These are phyloP conservation scores for Boletus speciosus DNA, from an alignment of 768 basidiomycete species.

Conservation along the genomic window DNA sequence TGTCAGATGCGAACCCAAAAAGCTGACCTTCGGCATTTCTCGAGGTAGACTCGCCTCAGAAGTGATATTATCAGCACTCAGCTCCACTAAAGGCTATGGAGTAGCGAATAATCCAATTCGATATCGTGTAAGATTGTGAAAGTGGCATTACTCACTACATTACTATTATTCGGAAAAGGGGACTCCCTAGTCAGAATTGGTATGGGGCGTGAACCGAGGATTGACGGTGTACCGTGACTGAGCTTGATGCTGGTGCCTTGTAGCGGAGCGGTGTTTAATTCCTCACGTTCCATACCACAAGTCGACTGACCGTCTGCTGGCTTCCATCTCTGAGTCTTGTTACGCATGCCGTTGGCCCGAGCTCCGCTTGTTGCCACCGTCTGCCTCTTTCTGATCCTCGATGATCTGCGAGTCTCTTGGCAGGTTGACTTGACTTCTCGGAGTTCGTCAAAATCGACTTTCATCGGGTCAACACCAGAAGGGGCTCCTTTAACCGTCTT, in stretches of 20 bases:
- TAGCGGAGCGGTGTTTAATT: neutral
- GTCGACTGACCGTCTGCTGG: neutral
- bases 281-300: neutral
- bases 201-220: neutral
- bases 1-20: neutral
- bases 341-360: slow-evolving; percentile 29
- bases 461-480: slow-evolving; percentile 11
- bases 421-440: slow-evolving; percentile 14
- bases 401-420: slow-evolving; percentile 14
- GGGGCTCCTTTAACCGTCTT: slow-evolving; percentile 35
- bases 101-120: neutral
- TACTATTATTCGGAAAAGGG: neutral
- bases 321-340: slow-evolving; percentile 10
- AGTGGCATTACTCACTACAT: slow-evolving; percentile 8
- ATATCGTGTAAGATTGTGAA: neutral
- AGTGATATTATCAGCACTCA: neutral
- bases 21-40: slow-evolving; percentile 14
- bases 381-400: slow-evolving; percentile 17
- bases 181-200: neutral
- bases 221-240: neutral
- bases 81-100: slow-evolving; percentile 1
- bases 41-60: neutral
- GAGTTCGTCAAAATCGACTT: slow-evolving; percentile 33
- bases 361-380: neutral
- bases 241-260: neutral